Conservation (phyloP, 441 rosid species). For the Daphne laureola region DNA sequence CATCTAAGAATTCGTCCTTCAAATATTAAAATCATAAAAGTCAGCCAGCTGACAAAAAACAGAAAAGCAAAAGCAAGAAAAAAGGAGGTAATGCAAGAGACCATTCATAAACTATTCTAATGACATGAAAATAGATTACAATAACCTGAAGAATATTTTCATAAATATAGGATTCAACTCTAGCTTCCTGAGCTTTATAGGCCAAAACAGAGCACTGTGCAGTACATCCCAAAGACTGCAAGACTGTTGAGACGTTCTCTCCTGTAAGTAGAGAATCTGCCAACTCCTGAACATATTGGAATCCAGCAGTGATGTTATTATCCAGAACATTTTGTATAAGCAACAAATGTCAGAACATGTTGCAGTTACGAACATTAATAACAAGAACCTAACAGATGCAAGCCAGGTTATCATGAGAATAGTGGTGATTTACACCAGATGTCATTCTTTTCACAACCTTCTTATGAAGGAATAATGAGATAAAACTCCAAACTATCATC, state of each 20-base stretch:
- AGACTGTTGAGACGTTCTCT: constrained; percentile 60
- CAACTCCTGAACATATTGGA: constrained; percentile 49
- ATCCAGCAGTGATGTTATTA: neutral
- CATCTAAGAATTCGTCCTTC: constrained; percentile 42
- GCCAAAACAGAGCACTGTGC: constrained; percentile 59
- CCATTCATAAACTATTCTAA: constrained; percentile 13
- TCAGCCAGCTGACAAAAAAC: constrained; percentile 11
- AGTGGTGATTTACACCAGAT: no score
- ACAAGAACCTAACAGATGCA: no score
- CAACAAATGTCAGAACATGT: no score
- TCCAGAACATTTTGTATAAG: no score
- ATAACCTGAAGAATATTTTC: constrained; percentile 53
- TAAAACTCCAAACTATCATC: no score
- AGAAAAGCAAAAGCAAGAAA: neutral
- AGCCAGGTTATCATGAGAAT: no score
- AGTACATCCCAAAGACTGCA: constrained; percentile 90
- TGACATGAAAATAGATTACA: constrained; percentile 14
- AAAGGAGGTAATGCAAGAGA: neutral
- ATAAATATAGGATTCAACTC: constrained; percentile 45
- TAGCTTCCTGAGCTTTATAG: constrained; percentile 52
- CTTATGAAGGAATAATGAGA: no score
- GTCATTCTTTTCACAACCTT: no score
- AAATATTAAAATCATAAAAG: constrained; percentile 19
- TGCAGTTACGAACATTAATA: no score
- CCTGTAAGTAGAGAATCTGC: constrained; percentile 54